A percentile compares a stretch with the other conserved stretches of the same genome.
phyloP scores from a whole-genome alignment of 306 rosid species.

The Spatholobus suberectus region DNA sequence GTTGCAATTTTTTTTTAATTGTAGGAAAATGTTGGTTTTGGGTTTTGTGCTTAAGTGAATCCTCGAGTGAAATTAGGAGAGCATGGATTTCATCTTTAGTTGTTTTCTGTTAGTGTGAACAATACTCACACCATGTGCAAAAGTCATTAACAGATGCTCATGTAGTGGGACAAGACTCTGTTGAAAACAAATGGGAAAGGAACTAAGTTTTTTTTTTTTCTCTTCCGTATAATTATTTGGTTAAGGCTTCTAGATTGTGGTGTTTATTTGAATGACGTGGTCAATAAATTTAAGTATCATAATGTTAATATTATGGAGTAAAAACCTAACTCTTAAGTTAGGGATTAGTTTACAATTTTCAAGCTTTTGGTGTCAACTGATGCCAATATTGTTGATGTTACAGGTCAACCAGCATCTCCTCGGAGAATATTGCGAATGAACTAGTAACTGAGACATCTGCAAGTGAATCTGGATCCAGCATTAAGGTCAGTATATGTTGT shows the following conservation, averaged over 20 bases:
- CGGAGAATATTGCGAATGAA: slow-evolving; percentile 65
- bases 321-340: background rate
- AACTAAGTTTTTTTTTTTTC: background rate
- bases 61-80: slow-evolving; percentile 1
- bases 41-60: slow-evolving; percentile 19
- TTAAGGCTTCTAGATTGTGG: slow-evolving; percentile 1
- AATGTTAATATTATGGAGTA: background rate
- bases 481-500: slow-evolving; percentile 59
- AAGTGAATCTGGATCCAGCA: slow-evolving; percentile 62
- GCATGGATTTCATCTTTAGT: background rate
- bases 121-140: background rate
- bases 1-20: too few species aligned
- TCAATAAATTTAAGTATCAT: background rate
- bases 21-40: background rate
- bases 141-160: background rate
- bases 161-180: background rate
- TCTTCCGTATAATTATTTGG: background rate
- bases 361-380: background rate
- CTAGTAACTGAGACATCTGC: slow-evolving; percentile 61
- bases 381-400: slow-evolving; percentile 21
- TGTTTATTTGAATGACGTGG: background rate
- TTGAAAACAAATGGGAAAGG: background rate
- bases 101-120: background rate
- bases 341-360: slow-evolving; percentile 9
- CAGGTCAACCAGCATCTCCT: slow-evolving; percentile 76